Conservation (phyloP, 78 protist genomes). For the Dictyostelium capitatum region DNA sequence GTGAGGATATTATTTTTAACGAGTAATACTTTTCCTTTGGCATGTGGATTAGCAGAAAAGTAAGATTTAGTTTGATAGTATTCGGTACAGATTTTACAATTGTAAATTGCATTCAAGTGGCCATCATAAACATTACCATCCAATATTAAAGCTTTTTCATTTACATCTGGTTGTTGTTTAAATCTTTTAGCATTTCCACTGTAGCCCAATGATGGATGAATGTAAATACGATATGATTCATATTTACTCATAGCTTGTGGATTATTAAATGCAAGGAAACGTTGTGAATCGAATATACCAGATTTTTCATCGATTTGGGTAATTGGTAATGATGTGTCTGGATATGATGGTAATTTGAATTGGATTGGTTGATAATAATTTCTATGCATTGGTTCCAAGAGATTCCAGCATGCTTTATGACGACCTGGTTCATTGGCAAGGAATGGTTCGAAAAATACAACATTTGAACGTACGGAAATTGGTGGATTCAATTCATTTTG, state of each 20-base stretch:
- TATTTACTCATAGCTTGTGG: not conserved
- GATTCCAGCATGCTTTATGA: conserved; percentile 75
- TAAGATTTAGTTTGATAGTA: conserved; percentile 77
- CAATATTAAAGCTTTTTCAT: conserved; percentile 63
- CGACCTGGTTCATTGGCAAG: conserved; percentile 36
- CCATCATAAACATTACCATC: conserved; percentile 78
- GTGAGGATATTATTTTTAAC: conserved; percentile 69
- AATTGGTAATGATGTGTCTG: conserved; percentile 22
- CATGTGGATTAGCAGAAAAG: conserved; percentile 74
- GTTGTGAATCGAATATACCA: conserved; percentile 12
- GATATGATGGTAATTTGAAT: conserved; percentile 54
- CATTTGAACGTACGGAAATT: not conserved
- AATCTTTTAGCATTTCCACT: conserved; percentile 76
- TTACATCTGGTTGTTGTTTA: conserved; percentile 63
- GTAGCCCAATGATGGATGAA: conserved; percentile 75
- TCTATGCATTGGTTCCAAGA: conserved; percentile 70
- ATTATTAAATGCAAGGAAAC: conserved; percentile 11
- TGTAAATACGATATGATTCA: conserved; percentile 62
- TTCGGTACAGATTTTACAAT: conserved; percentile 76
- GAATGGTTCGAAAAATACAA: conserved; percentile 45
- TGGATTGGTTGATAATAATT: conserved; percentile 76
- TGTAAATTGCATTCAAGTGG: conserved; percentile 62
- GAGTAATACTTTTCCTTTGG: conserved; percentile 65
- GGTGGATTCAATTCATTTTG: conserved; percentile 47
- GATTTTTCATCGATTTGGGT: not conserved